These are phyloP conservation scores for Hericium coralloides DNA, from an alignment of 768 basidiomycete genomes.

Conservation along the genomic window DNA sequence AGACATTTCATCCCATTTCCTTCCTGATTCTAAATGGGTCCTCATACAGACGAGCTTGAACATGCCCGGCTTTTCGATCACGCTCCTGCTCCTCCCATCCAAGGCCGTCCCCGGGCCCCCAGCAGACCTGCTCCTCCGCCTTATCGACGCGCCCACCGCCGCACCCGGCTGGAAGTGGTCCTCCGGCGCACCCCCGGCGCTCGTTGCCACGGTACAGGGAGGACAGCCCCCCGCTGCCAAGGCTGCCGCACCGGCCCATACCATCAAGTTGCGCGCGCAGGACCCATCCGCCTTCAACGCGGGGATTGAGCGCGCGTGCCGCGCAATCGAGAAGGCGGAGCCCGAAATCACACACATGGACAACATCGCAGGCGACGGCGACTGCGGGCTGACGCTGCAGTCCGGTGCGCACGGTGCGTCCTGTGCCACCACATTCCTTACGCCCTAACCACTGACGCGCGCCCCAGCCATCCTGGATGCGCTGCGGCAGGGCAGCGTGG, in stretches of 20 bases:
- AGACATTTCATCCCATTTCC: background rate
- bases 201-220: slow-evolving; percentile 2
- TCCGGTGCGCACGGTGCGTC: slow-evolving; percentile 62
- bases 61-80: slow-evolving; percentile 89
- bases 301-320: slow-evolving; percentile 50
- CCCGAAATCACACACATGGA: slow-evolving; percentile 90
- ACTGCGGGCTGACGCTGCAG: slow-evolving; percentile 60
- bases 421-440: background rate
- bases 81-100: slow-evolving; percentile 66
- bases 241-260: background rate
- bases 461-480: slow-evolving; percentile 48
- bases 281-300: slow-evolving; percentile 43
- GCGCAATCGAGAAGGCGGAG: slow-evolving; percentile 67
- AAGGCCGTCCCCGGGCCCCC: slow-evolving; percentile 30
- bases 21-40: background rate
- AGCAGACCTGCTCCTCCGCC: slow-evolving; percentile 41
- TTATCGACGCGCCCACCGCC: slow-evolving; percentile 59
- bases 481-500: slow-evolving; percentile 45
- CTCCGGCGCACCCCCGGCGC: slow-evolving; percentile 33
- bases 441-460: background rate
- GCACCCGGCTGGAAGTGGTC: slow-evolving; percentile 87
- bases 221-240: slow-evolving; percentile 6
- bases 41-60: slow-evolving; percentile 68
- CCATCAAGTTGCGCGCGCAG: slow-evolving; percentile 23
- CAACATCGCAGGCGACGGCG: slow-evolving; percentile 86